These are phyloP conservation scores for Saturnispora halmiae DNA, from an alignment of 805 yeast species.

Conservation along the genomic window DNA sequence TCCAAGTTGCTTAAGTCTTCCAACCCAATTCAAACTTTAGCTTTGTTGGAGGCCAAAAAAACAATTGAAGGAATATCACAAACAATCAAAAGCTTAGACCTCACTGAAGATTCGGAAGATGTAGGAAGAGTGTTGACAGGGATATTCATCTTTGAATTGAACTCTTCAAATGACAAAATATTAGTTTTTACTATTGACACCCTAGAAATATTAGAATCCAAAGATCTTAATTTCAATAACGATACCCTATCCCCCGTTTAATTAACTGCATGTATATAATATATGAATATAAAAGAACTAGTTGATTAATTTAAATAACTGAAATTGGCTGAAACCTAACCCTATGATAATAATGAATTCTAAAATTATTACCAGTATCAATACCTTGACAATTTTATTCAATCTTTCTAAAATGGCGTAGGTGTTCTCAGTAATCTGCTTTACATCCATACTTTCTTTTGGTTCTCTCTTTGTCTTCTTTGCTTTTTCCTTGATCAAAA, in stretches of 20 bases:
- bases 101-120: neutral
- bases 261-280: neutral
- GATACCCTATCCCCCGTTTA: constrained; percentile 1
- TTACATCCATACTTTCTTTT: neutral
- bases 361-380: neutral
- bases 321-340: neutral
- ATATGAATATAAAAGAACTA: neutral
- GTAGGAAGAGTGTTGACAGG: constrained; percentile 40
- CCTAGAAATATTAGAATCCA: constrained; percentile 47
- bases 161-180: constrained; percentile 43
- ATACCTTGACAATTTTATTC: neutral
- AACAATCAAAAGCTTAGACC: constrained; percentile 8
- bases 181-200: constrained; percentile 60
- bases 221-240: constrained; percentile 16
- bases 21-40: constrained; percentile 11
- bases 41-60: constrained; percentile 12
- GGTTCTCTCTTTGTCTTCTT: neutral
- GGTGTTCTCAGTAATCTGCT: neutral
- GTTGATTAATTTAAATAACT: neutral
- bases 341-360: constrained; percentile 1
- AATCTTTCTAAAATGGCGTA: neutral
- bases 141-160: constrained; percentile 56
- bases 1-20: constrained; percentile 15
- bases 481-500: neutral
- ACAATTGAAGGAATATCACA: constrained; percentile 10